Evolutionary conservation across 306 rosid genomes (phyloP), one percentile per base, ranked within the genome.

Genomic region (Vicia villosa): DNA sequence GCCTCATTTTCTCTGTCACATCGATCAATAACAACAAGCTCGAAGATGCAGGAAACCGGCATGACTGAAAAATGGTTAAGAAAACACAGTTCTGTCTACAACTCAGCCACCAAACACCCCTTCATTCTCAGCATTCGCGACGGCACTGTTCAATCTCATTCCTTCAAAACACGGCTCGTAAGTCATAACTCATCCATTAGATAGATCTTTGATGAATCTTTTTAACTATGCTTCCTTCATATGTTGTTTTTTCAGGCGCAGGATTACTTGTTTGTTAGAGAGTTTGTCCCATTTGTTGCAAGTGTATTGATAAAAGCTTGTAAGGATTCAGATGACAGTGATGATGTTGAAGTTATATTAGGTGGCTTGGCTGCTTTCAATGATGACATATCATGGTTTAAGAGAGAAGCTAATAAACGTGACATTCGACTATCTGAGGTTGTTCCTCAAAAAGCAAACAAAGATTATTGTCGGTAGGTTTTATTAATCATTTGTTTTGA

Each of bases 141-240:
- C 36, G 97, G 87, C 34, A 66, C 92, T 68, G 67, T 90, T 58
- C 72, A 83, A 65, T 55, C 79, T 64, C 56, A 80, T 73, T 86
- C 87, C 87, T 94, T 87, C 85, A 90, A 74, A 66, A 78, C 75
- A 63, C 90, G 97, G 97, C 88, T 90, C 70, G 98, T 90, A 66
- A 70, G 0, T 71, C 2, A 32, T 32, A 32, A 32, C 0, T 32
- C 37, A 32, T 0, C 37, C 6, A 32, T 32, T 32, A 32, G 8
- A 28, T 26, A 26, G 5, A 5, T 32, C 8, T 32, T 8, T 32
- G 37, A 6, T 32, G 37, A 6, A 32, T 32, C 8, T 32, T 32
- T 32, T 5, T 32, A 32, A 6, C 6, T 5, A 5, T 32, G 8
- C 5, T 6, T 32, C 37, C 36, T 32, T 32, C 37, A 1, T 30